These are phyloP conservation scores for Porodaedalea pini DNA, from an alignment of 1,284 basidiomycete genomes.

Conservation along the genomic window DNA sequence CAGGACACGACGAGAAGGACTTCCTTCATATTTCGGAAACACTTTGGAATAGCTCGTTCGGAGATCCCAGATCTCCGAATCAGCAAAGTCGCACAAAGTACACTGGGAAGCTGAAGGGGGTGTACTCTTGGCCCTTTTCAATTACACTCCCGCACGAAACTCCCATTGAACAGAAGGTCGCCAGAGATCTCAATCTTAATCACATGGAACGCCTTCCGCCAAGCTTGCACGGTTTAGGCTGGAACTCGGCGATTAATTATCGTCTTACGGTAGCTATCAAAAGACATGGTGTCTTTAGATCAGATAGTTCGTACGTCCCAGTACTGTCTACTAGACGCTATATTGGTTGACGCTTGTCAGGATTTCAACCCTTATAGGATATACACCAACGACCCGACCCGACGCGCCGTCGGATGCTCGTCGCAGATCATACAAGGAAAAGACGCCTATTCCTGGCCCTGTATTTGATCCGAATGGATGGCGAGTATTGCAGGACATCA, in stretches of 20 bases:
- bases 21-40: constrained; percentile 11
- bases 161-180: constrained; percentile 6
- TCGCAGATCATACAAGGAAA: constrained; percentile 6
- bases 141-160: constrained; percentile 12
- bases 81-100: not conserved
- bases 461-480: constrained; percentile 14
- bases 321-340: not conserved
- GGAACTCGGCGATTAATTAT: constrained; percentile 11
- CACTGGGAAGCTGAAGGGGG: constrained; percentile 16
- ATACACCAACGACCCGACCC: constrained; percentile 13
- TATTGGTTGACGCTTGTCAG: not conserved
- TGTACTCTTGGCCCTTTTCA: constrained; percentile 17
- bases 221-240: constrained; percentile 1
- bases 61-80: constrained; percentile 4
- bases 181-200: constrained; percentile 3
- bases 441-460: constrained; percentile 11
- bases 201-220: constrained; percentile 14
- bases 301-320: constrained; percentile 10
- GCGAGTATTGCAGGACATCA: constrained; percentile 1
- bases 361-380: constrained; percentile 15
- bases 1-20: constrained; percentile 1
- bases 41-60: constrained; percentile 13
- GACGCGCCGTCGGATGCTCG: constrained; percentile 11
- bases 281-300: constrained; percentile 11
- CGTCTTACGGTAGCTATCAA: constrained; percentile 10